Conservation (phyloP, 306 rosid species). For the Medicago truncatula region MtrunA17r5.0-ANR NC_053047.1:32763001-32763500, state of each 20-base stretch:
- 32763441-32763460: not conserved
- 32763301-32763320: not conserved
- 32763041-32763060: not conserved
- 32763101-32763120: conserved; percentile 1
- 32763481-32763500: conserved; percentile 11
- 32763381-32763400: not conserved
- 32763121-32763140: not conserved
- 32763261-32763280: too few relatives aligned
- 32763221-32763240: not conserved
- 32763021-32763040: conserved; percentile 5
- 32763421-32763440: not conserved
- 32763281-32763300: too few relatives aligned
- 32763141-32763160: conserved; percentile 18
- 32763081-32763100: not conserved
- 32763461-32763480: not conserved
- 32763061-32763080: not conserved
- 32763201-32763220: not conserved
- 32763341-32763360: not conserved
- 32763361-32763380: not conserved
- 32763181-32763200: not conserved
- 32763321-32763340: not conserved
- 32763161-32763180: conserved; percentile 23
- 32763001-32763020: not conserved
- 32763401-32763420: not conserved
- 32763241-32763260: too few relatives aligned